phyloP scores from a whole-genome alignment of 139 green algal species.

The Micractinium sp. region DNA sequence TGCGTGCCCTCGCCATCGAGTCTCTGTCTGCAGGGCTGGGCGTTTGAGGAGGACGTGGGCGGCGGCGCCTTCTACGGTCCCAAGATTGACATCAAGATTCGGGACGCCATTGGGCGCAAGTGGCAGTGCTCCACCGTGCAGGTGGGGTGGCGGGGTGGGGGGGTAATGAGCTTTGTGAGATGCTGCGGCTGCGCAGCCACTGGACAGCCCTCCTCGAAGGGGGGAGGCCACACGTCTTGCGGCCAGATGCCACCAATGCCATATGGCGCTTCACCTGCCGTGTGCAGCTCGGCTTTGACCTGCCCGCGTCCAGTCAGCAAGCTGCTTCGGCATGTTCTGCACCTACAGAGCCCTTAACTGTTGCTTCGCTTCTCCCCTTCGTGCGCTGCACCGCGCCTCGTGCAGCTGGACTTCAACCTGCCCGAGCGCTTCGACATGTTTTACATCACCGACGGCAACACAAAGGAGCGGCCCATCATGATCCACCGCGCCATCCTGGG shows the following conservation, averaged over 20 bases:
- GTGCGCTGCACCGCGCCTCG: background rate
- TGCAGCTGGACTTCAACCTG: slow-evolving; percentile 97
- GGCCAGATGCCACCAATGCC: too few species aligned
- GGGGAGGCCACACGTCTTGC: too few species aligned
- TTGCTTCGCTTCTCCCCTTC: background rate
- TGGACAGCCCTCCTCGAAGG: background rate
- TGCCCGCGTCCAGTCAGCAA: too few species aligned
- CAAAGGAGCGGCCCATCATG: slow-evolving; percentile 94
- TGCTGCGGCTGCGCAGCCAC: slow-evolving; percentile 87
- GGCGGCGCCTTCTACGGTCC: slow-evolving; percentile 98
- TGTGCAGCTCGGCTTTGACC: background rate
- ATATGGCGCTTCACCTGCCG: background rate
- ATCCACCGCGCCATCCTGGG: slow-evolving; percentile 97
- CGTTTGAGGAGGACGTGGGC: slow-evolving; percentile 76
- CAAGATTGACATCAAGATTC: slow-evolving; percentile 98
- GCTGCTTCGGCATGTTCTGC: too few species aligned
- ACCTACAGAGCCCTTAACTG: background rate
- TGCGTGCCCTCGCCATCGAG: background rate
- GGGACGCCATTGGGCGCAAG: slow-evolving; percentile 91
- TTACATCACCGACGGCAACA: slow-evolving; percentile 79
- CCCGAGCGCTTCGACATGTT: slow-evolving; percentile 92
- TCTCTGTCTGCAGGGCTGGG: slow-evolving; percentile 55
- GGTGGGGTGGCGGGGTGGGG: slow-evolving; percentile 15
- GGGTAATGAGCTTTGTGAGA: too few species aligned
- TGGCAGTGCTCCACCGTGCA: slow-evolving; percentile 99